Conservation (phyloP, 208 protist species). For the Endotrypanum monterogeii region DNA sequence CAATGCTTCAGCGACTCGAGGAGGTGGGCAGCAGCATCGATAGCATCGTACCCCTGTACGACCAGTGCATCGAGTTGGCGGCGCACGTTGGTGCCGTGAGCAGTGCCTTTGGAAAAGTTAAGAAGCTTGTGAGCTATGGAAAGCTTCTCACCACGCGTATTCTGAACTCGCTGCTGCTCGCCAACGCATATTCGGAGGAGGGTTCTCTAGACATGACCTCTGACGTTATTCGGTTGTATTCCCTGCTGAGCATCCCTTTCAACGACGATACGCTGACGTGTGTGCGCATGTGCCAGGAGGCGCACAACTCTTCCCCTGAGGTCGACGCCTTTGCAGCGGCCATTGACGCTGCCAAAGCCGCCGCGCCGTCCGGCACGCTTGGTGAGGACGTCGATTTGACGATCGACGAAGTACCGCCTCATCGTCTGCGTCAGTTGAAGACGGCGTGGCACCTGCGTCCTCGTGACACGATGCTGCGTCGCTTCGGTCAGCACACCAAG, state of each 20-base stretch:
- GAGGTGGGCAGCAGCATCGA: conserved; percentile 68
- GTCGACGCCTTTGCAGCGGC: conserved; percentile 33
- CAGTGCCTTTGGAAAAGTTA: conserved; percentile 69
- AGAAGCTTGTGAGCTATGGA: conserved; percentile 76
- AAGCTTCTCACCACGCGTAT: conserved; percentile 78
- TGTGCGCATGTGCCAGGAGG: conserved; percentile 46
- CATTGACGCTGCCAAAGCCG: conserved; percentile 26
- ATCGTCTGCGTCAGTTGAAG: conserved; percentile 67
- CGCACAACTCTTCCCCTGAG: conserved; percentile 42
- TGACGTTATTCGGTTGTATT: conserved; percentile 71
- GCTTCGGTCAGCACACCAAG: conserved; percentile 72
- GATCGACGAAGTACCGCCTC: conserved; percentile 51
- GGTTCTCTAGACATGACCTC: conserved; percentile 62
- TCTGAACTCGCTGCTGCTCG: conserved; percentile 85
- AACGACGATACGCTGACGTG: conserved; percentile 78
- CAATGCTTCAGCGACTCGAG: conserved; percentile 68
- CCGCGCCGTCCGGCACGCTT: conserved; percentile 25
- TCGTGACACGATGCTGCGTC: conserved; percentile 75
- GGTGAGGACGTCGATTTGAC: conserved; percentile 52
- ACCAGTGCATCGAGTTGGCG: conserved; percentile 85
- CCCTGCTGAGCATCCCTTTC: conserved; percentile 46
- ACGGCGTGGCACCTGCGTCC: conserved; percentile 70
- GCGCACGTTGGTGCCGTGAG: conserved; percentile 75
- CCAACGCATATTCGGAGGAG: conserved; percentile 76
- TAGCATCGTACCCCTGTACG: conserved; percentile 57